A percentile compares a stretch with the other conserved stretches of the same genome.
These are phyloP conservation scores for Poronia punctata DNA, from an alignment of 495 filamentous ascomycete species.

Conservation along the genomic window DNA sequence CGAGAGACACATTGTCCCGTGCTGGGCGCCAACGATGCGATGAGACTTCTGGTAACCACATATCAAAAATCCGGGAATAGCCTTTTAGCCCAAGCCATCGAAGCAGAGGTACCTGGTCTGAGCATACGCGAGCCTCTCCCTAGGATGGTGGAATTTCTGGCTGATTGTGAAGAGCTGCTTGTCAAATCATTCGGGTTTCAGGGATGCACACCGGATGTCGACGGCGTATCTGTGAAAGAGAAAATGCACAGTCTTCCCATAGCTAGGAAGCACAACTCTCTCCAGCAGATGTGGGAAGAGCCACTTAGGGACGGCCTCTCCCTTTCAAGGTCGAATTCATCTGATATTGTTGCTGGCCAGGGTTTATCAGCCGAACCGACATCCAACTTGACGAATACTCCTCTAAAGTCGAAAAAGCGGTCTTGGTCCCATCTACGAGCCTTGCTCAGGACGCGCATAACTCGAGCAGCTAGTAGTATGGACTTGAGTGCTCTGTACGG, in stretches of 20 bases:
- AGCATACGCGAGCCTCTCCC: constrained; percentile 9
- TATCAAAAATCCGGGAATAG: constrained; percentile 9
- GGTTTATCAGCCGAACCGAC: neutral
- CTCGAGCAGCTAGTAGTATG: too few relatives aligned
- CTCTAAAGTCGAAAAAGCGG: too few relatives aligned
- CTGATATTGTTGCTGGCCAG: neutral
- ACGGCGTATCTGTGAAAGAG: neutral
- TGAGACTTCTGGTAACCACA: constrained; percentile 8
- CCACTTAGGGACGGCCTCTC: neutral
- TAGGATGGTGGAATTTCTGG: constrained; percentile 11
- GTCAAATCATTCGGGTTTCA: constrained; percentile 3
- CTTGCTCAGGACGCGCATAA: too few relatives aligned
- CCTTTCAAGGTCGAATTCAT: neutral
- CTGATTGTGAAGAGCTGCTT: constrained; percentile 8
- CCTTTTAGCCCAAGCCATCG: constrained; percentile 10
- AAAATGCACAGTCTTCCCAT: constrained; percentile 8
- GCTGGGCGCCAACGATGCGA: constrained; percentile 6
- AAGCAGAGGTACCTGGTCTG: constrained; percentile 10
- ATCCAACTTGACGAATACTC: too few relatives aligned
- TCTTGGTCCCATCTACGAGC: too few relatives aligned
- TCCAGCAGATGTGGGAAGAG: constrained; percentile 5
- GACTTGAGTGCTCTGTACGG: too few relatives aligned
- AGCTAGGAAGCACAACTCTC: constrained; percentile 9
- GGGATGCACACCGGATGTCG: neutral
- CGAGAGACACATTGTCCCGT: constrained; percentile 2